phyloP scores from a whole-genome alignment of 768 basidiomycete species.

The Boletus pseudo-olivaceus region DNA sequence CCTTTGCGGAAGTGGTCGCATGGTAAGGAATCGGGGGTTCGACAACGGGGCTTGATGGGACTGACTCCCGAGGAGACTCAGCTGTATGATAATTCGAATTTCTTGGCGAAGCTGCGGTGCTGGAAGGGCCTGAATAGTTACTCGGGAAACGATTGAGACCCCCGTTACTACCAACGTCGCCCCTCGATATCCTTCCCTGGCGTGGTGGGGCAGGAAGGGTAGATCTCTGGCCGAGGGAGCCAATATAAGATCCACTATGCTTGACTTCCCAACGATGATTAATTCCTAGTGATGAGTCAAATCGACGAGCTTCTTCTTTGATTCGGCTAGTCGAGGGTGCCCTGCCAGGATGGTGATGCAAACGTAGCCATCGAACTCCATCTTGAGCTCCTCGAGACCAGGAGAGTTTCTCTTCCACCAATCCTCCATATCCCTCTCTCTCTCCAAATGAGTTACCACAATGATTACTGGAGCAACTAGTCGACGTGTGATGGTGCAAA shows the following conservation, averaged over 20 bases:
- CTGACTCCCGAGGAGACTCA: slow-evolving; percentile 6
- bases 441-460: slow-evolving; percentile 37
- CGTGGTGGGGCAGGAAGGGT: not conserved
- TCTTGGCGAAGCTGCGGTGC: not conserved
- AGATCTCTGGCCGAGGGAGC: not conserved
- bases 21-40: slow-evolving; percentile 9
- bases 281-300: slow-evolving; percentile 11
- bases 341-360: slow-evolving; percentile 34
- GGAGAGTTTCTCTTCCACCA: slow-evolving; percentile 33
- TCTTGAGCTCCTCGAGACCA: slow-evolving; percentile 20
- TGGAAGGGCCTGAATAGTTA: not conserved
- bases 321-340: slow-evolving; percentile 8
- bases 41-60: slow-evolving; percentile 5
- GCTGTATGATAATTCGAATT: slow-evolving; percentile 6
- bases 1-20: not conserved
- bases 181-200: not conserved
- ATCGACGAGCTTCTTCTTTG: slow-evolving; percentile 11
- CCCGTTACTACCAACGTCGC: not conserved
- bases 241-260: slow-evolving; percentile 9
- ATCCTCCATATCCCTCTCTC: slow-evolving; percentile 20
- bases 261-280: slow-evolving; percentile 8
- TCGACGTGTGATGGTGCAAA: slow-evolving; percentile 36
- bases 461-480: slow-evolving; percentile 35
- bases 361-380: slow-evolving; percentile 35
- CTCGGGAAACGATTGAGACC: not conserved